phyloP scores from a whole-genome alignment of 2,329 filamentous ascomycete species.

The Zasmidium cellare region DNA sequence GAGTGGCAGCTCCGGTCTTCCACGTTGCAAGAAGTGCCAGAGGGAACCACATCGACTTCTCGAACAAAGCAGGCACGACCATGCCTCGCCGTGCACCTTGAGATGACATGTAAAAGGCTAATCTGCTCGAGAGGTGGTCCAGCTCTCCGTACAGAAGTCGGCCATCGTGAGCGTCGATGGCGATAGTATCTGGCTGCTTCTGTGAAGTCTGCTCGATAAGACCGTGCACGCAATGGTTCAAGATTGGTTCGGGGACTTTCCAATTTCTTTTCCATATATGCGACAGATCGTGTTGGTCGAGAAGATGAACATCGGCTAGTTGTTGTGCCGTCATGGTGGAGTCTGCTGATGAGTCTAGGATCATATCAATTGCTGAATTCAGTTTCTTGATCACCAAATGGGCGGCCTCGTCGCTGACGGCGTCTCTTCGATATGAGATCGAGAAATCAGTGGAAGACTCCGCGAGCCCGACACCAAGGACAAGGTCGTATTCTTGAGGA shows the following conservation, averaged over 20 bases:
- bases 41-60: conserved; percentile 4
- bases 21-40: not conserved
- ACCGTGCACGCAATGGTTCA: not conserved
- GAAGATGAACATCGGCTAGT: not conserved
- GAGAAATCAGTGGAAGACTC: not conserved
- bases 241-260: not conserved
- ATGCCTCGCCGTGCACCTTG: not conserved
- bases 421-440: not conserved
- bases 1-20: conserved; percentile 5
- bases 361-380: not conserved
- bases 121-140: conserved; percentile 16
- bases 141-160: conserved; percentile 27
- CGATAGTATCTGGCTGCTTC: not conserved
- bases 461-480: not conserved
- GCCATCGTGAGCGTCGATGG: conserved; percentile 28
- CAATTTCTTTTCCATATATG: not conserved
- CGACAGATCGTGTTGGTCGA: not conserved
- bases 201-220: conserved; percentile 1
- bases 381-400: not conserved
- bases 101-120: not conserved
- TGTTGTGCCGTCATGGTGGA: not conserved
- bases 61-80: not conserved
- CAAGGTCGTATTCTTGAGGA: not conserved
- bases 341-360: not conserved
- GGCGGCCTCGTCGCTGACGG: not conserved